Evolutionary conservation across 306 rosid genomes (phyloP).

Genomic region (Vigna radiata): DNA sequence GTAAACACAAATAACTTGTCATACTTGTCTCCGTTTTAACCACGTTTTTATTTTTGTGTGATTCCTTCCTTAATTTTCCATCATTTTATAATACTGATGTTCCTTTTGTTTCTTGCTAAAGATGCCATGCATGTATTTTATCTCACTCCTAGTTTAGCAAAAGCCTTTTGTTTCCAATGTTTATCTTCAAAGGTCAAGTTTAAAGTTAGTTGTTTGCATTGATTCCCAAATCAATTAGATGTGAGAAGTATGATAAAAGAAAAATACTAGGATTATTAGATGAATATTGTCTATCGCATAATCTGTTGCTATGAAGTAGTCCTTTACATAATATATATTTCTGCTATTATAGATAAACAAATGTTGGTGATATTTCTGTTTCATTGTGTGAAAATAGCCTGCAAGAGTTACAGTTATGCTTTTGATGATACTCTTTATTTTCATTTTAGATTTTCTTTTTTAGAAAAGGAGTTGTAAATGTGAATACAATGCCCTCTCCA

Average conservation of each 20-base stretch:
- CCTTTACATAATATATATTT: conserved; percentile 12
- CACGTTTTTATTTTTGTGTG: background rate
- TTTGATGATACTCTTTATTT: background rate
- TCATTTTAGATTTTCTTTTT: conserved; percentile 2
- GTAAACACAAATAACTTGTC: background rate
- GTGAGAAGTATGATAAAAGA: background rate
- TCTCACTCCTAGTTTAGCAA: background rate
- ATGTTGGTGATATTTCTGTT: background rate
- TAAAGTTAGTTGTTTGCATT: background rate
- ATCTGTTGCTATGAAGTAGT: background rate
- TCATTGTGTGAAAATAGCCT: background rate
- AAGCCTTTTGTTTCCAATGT: background rate
- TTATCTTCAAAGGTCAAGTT: background rate
- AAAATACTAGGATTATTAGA: background rate
- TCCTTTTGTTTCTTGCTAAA: background rate
- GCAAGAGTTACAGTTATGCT: background rate
- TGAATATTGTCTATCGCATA: background rate
- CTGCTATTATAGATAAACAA: conserved; percentile 2
- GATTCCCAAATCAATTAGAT: background rate
- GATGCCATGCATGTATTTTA: background rate
- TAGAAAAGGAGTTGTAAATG: background rate
- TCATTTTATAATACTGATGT: background rate
- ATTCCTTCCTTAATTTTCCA: background rate
- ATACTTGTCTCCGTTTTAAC: background rate
- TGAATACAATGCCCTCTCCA: conserved; percentile 8